Evolutionary conservation across 331 rosid genomes (phyloP).

Genomic region (Acacia concinna): DNA sequence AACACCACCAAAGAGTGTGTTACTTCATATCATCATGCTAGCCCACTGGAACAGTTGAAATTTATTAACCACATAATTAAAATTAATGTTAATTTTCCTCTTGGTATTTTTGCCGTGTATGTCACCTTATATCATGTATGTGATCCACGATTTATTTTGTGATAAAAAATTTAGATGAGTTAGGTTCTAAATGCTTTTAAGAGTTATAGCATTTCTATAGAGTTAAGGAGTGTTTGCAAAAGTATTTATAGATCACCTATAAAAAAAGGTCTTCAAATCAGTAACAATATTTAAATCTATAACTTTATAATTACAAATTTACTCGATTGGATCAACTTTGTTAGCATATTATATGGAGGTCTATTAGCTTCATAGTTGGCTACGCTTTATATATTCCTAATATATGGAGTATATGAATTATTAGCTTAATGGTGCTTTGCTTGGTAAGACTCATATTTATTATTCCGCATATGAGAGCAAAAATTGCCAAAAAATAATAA

Average conservation of each 20-base stretch:
- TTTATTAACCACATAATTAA: not conserved
- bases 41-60: not conserved
- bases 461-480: not conserved
- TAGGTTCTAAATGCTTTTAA: no score
- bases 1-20: not conserved
- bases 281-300: no score
- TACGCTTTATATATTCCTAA: not conserved
- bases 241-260: no score
- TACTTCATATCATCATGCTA: not conserved
- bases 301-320: no score
- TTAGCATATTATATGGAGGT: no score
- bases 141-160: not conserved
- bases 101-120: no score
- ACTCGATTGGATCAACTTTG: no score
- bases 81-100: not conserved
- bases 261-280: no score
- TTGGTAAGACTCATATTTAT: not conserved
- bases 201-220: rapidly evolving
- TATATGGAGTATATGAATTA: no score
- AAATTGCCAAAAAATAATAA: not conserved
- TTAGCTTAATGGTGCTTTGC: not conserved
- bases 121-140: not conserved
- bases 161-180: no score
- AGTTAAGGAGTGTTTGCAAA: no score
- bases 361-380: not conserved